phyloP scores from a whole-genome alignment of 331 rosid species.

The Quercus lobata region DNA sequence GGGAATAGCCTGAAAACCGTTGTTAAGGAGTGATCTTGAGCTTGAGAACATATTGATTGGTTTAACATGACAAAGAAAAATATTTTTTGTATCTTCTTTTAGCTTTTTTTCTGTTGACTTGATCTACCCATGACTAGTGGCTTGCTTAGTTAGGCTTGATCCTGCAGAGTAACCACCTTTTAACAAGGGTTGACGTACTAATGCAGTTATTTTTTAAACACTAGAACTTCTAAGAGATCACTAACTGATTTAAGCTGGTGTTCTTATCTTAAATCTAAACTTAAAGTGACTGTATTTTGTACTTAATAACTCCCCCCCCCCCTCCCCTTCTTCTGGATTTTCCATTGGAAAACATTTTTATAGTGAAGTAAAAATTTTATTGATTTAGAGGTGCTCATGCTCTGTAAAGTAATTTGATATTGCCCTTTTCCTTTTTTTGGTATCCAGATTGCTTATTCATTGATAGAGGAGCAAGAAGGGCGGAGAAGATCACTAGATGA shows the following conservation, averaged over 20 bases:
- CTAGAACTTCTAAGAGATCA: neutral
- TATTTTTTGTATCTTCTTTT: neutral
- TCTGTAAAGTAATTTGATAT: constrained; percentile 15
- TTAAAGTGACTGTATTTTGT: neutral
- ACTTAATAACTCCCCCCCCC: too few species aligned
- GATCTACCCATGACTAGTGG: neutral
- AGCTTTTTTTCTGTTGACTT: neutral
- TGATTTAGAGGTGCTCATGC: neutral
- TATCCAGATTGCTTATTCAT: constrained; percentile 79
- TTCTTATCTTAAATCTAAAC: neutral
- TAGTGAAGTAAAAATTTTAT: neutral
- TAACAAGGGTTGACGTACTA: neutral
- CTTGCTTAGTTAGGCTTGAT: neutral
- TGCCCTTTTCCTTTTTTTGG: constrained; percentile 3
- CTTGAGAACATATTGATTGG: neutral
- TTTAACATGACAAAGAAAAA: neutral
- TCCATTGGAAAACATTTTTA: neutral
- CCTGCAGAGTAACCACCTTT: neutral
- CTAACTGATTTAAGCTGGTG: neutral
- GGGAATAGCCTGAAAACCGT: neutral
- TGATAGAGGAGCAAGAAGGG: constrained; percentile 97
- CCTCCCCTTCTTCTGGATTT: neutral
- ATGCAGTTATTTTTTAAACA: neutral
- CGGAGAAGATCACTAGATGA: constrained; percentile 48
- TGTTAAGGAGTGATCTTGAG: neutral